Conservation (phyloP, 2,329 filamentous ascomycete species). For the Pseudogymnoascus sp. region DNA sequence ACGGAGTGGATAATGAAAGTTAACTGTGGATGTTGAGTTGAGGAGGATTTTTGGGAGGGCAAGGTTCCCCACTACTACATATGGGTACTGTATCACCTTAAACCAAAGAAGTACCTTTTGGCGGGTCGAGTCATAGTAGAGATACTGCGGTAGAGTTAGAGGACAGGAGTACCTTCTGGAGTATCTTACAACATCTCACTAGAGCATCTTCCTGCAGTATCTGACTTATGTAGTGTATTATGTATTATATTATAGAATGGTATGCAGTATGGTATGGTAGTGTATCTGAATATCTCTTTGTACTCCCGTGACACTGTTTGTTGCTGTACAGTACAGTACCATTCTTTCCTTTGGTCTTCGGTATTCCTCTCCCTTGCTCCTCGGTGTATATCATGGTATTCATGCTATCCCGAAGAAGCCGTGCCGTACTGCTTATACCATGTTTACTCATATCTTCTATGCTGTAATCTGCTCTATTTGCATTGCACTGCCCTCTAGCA, state of each 20-base stretch:
- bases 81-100: background rate
- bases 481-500: background rate
- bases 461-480: no score
- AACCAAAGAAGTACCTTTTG: background rate
- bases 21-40: background rate
- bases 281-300: background rate
- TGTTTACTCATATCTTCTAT: no score
- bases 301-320: background rate
- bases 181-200: background rate
- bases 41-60: background rate
- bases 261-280: background rate
- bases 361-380: background rate
- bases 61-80: background rate
- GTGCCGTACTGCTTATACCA: no score
- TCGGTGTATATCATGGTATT: background rate
- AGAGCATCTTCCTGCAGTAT: background rate
- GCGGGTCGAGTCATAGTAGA: background rate
- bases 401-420: background rate
- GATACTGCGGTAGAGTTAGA: background rate
- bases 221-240: background rate
- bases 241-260: background rate
- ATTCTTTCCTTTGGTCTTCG: background rate
- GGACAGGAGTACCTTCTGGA: background rate
- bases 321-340: background rate
- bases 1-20: background rate